Evolutionary conservation across 1,284 basidiomycete species (phyloP), one percentile per base, ranked within the genome.

Genomic region (Malassezia sympodialis): DNA sequence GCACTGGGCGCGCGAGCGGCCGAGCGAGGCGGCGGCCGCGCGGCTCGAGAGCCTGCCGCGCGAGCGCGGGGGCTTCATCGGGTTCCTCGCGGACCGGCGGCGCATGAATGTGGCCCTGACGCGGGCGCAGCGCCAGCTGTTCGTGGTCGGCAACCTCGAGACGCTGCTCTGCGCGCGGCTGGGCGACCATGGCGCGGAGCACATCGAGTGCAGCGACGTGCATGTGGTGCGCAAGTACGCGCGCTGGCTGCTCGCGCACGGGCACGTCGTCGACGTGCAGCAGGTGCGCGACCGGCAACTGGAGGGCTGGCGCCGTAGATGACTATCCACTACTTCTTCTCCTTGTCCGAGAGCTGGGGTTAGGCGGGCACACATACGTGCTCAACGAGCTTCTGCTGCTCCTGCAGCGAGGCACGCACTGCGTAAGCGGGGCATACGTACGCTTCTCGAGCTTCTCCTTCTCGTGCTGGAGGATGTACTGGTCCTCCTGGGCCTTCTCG

Each of bases 91-190:
- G 64, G 94, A 96, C 73, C 93, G 90, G 87, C 80, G 93, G 41
- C 78, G 94, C 31, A 85, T 96, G 79, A 98, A 98, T 69, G 94
- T 99, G 30, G 88, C 89, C 3, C 88, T 98, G 71, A 98, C 94
- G 0, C 83, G 94, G 3, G 91, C 93, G 0, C 83, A 86, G 51
- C 82, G 83, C 34, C 96, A 96, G 76, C 78, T 98, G 3, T 80
- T 96, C 68, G 84, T 99, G 54, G 80, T 98, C 65, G 94, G 93
- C 27, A 87, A 81, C 56, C 78, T 86, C 58, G 77, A 78, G 53
- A 91, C 88, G 27, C 77, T 91, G 46, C 77, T 77, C 51, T 69
- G 60, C 34, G 63, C 15, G 88, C 86, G 1, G n/a, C 42, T 62
- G 30, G 39, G 57, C 24, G 41, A 49, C 8, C 17, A 30, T 5